Evolutionary conservation across 306 rosid species (phyloP), one percentile per base, ranked within the genome.

Genomic region (Cucurbita maxima): DNA sequence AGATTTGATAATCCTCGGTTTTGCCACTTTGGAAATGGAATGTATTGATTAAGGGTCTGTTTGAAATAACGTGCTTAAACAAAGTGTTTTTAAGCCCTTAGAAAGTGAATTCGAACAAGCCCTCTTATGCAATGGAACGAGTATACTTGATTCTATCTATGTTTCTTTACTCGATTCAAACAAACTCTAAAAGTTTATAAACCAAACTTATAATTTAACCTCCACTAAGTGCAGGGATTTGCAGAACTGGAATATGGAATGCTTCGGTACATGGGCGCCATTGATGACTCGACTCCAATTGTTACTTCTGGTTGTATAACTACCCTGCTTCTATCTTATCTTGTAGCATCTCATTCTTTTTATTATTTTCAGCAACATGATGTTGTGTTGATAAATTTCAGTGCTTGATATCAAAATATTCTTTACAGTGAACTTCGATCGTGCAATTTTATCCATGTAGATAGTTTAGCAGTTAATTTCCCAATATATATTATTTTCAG

Each of bases 241-340:
- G 98, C 98, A 10, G 96, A 92, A 76, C 96, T 92, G 64, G 98
- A 92, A 78, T 92, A 90, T 56, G 96, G 93, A 51, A 88, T 92
- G 96, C 81, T 92, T 79, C 82, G 90, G 18, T 88, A 87, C 83
- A 88, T 90, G 96, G 86, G 88, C 83, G 96, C 96, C 72, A 86
- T 92, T 12, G 91, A 92, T 62, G 89, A 88, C 76, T 87, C 91
- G 54, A 88, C 96, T 51, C 96, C 83, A 57, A 80, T 92, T 59
- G 92, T 90, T 58, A 90, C 98, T 67, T 86, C 96, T 66, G 96
- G 98, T 90, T 76, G 72, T 68, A 63, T 34, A 47, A 40, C 71
- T 75, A 59, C 56, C 71, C 53, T 58, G 51, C 66, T 52, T 13
- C 16, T 10, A 5, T 30, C 56, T 40, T 34, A 20, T 45, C 43